Evolutionary conservation across 768 basidiomycete species (phyloP).

Genomic region (Russula earlei): DNA sequence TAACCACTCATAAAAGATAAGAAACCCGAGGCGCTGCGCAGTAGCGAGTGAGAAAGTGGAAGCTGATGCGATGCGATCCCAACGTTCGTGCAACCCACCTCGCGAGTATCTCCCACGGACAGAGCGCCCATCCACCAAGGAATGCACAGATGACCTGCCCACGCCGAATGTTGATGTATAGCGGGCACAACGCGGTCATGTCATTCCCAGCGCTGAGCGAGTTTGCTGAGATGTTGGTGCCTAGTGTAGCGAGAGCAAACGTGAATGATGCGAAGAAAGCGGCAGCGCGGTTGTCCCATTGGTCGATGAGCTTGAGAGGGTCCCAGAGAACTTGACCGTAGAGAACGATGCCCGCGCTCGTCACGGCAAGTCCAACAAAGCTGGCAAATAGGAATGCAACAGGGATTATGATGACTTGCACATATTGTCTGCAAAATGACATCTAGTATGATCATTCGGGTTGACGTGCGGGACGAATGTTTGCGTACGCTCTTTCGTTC

Average conservation of each 20-base stretch:
- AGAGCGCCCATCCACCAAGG: conserved; percentile 77
- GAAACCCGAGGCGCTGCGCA: conserved; percentile 47
- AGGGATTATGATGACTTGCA: conserved; percentile 71
- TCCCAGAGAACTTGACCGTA: conserved; percentile 68
- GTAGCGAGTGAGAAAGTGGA: not conserved
- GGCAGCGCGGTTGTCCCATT: conserved; percentile 78
- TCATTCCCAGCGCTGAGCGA: conserved; percentile 72
- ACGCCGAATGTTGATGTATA: conserved; percentile 71
- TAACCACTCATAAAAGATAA: conserved; percentile 75
- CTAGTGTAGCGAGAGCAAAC: conserved; percentile 64
- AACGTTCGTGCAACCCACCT: conserved; percentile 25
- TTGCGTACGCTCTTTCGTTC: conserved; percentile 46
- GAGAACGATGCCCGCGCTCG: conserved; percentile 61
- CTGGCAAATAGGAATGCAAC: conserved; percentile 65
- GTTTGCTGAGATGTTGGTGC: conserved; percentile 66
- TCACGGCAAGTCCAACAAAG: conserved; percentile 75
- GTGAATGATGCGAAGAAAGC: conserved; percentile 76
- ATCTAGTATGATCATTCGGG: not conserved
- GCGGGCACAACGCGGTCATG: conserved; percentile 67
- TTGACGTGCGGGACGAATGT: too few relatives aligned
- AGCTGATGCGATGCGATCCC: conserved; percentile 6
- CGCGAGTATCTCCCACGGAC: conserved; percentile 78
- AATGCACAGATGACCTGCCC: conserved; percentile 70
- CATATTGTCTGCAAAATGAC: conserved; percentile 43
- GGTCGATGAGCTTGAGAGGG: conserved; percentile 63